Base-by-base conservation (phyloP, 371 early-diverging fungal species). In the Capniomyces stellatus region DNA sequence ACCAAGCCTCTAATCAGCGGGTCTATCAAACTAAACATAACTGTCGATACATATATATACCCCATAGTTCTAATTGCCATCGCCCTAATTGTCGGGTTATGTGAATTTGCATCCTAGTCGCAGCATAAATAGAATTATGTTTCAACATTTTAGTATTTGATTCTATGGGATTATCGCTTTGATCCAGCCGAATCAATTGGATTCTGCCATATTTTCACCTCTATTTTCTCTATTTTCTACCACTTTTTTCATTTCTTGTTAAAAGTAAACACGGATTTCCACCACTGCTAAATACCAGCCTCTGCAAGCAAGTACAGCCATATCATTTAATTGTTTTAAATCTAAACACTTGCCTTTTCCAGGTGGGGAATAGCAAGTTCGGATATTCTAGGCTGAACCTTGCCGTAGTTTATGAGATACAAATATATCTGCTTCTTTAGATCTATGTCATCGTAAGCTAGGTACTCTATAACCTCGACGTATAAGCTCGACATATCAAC, bases 51-150 rank as follows among this genome's bases (percentile, higher is more conserved):
- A 55, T 89, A 83, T 46, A 98, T 76, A 63, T 90, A 96, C 15
- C 91, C 86, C 91, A 94, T 92, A 18, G 93, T 98, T 50, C 98
- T 79, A 59, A 98, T 93, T 31, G 98, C 92, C 54, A 93, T 70
- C 4, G 98, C 95, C 35, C 81, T 81, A 70, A 92, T 85, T 15
- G 93, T 70, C 12, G 98, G 96, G 56, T 97, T 94, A 1, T 76
- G 72, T 61, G 92, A 91, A 44, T 71, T 70, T 22, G 79, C 74
- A 62, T 88, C 89, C 80, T 79, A 56, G 28, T 41, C 15, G 22
- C n/a, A n/a, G n/a, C n/a, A n/a, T 42, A 4, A n/a, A n/a, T n/a
- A n/a, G n/a, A n/a, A n/a, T n/a, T n/a, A n/a, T n/a, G n/a, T n/a
- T n/a, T n/a, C n/a, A n/a, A n/a, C n/a, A n/a, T n/a, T n/a, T n/a